Base-by-base conservation (phyloP, 2,329 filamentous ascomycete genomes). In the Remersonia thermophila region DNA sequence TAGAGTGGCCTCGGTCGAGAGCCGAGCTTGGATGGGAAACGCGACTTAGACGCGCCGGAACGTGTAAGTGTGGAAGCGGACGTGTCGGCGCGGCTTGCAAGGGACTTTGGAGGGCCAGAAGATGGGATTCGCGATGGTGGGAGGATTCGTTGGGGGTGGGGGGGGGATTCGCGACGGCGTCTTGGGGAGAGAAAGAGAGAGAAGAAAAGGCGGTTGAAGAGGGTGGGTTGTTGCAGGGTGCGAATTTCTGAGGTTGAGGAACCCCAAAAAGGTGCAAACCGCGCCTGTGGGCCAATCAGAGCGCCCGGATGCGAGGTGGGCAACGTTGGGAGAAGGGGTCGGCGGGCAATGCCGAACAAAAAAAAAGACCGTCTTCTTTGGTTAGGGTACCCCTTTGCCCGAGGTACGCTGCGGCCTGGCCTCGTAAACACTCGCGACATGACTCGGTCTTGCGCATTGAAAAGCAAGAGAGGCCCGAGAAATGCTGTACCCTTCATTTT, bases 31-130 rank as follows among this genome's bases (percentile, higher is more conserved):
- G 40, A 23, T 46, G 44, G 13, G 14, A 16, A 40, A 72, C 69
- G 68, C 68, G 69, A 70, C 66, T 63, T 49, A 58, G 64, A 71
- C 68, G 68, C 69, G 66, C 63, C 45, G 30, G 39, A 55, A 48
- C 40, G 46, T 48, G 40, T 46, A 44, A 36, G 44, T 36, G 33
- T 7, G 32, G 7, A 14, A 29, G 27, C n/a, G 7, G 27, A 29
- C 12, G 14, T 29, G 12, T 17, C 20, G 16, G 17, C 26, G 26
- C 13, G 33, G 42, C 31, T 27, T 15, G 36, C 12, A 26, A 25
- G 11, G 11, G 17, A 23, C 5, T 23, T 23, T 9, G 5, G 20
- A 23, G 20, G 9, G 20, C 5, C 20, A 9, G 9, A 9, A 23
- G 20, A 23, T 51, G 43, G 27, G 30, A 32, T 35, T 12, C 7